These are phyloP conservation scores for Phytopythium montanum DNA, from an alignment of 352 stramenopile species.

Conservation along the genomic window DNA sequence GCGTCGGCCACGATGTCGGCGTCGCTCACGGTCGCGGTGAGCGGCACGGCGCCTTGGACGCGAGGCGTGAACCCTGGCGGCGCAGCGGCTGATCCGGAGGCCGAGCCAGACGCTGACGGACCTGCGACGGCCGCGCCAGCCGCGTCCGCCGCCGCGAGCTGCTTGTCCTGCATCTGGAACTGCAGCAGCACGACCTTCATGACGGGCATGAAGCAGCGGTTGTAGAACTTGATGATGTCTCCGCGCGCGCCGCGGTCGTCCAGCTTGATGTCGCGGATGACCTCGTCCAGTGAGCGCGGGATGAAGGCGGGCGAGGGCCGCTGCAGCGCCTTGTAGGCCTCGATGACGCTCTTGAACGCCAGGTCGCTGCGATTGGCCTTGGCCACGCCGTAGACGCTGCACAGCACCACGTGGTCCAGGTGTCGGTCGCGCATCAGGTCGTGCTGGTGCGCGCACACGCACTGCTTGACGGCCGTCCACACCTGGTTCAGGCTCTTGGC, in stretches of 20 bases:
- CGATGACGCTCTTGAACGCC: constrained; percentile 74
- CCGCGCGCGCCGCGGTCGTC: constrained; percentile 51
- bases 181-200: constrained; percentile 88
- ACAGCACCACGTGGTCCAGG: constrained; percentile 79
- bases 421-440: constrained; percentile 69
- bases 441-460: constrained; percentile 55
- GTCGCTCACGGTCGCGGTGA: constrained; percentile 59
- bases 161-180: constrained; percentile 80
- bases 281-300: constrained; percentile 41
- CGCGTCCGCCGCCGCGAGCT: constrained; percentile 70
- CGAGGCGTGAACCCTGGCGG: constrained; percentile 42
- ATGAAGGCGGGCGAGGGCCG: constrained; percentile 18
- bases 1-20: constrained; percentile 78
- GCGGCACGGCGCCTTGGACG: constrained; percentile 25
- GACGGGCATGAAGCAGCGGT: constrained; percentile 71
- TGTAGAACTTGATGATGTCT: constrained; percentile 91
- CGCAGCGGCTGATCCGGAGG: constrained; percentile 10
- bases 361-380: constrained; percentile 74
- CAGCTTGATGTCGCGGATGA: constrained; percentile 80
- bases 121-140: constrained; percentile 41
- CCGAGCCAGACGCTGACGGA: constrained; percentile 2
- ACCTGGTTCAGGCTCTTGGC: constrained; percentile 79
- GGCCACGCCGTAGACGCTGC: constrained; percentile 82
- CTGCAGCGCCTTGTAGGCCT: constrained; percentile 71
- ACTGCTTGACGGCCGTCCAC: constrained; percentile 86